A percentile compares a stretch with the other conserved stretches of the same genome.
phyloP scores from a whole-genome alignment of 129 eudicot genomes.

The Saussurea involucrata region DNA sequence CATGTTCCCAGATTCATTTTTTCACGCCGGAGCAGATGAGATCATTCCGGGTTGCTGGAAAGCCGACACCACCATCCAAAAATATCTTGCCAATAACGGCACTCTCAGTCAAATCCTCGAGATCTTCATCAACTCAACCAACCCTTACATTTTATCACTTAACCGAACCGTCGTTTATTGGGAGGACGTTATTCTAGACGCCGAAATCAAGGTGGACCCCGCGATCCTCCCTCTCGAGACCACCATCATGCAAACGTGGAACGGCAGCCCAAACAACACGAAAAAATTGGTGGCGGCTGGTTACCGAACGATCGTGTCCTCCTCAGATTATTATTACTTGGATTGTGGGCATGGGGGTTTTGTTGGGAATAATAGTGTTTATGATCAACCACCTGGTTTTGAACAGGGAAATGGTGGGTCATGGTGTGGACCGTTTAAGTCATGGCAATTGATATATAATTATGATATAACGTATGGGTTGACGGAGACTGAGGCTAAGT shows the following conservation, averaged over 20 bases:
- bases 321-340: slow-evolving; percentile 68
- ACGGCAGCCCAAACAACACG: slow-evolving; percentile 70
- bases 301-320: slow-evolving; percentile 77
- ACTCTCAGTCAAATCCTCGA: slow-evolving; percentile 73
- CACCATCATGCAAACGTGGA: slow-evolving; percentile 85
- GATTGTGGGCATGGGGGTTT: slow-evolving; percentile 95
- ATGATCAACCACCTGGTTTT: slow-evolving; percentile 47
- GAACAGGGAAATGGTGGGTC: slow-evolving; percentile 68
- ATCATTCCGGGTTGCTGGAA: slow-evolving; percentile 80
- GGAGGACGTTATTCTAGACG: slow-evolving; percentile 81
- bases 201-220: slow-evolving; percentile 41
- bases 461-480: slow-evolving; percentile 77
- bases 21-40: slow-evolving; percentile 89
- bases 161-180: slow-evolving; percentile 78
- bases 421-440: slow-evolving; percentile 92
- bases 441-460: slow-evolving; percentile 84
- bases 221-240: slow-evolving; percentile 47
- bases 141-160: slow-evolving; percentile 56
- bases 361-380: slow-evolving; percentile 58
- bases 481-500: slow-evolving; percentile 45
- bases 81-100: slow-evolving; percentile 42
- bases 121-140: slow-evolving; percentile 51
- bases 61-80: slow-evolving; percentile 60
- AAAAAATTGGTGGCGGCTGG: slow-evolving; percentile 70
- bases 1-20: slow-evolving; percentile 71